Conservation (phyloP, 306 rosid species). For the Fragaria ananassa region DNA sequence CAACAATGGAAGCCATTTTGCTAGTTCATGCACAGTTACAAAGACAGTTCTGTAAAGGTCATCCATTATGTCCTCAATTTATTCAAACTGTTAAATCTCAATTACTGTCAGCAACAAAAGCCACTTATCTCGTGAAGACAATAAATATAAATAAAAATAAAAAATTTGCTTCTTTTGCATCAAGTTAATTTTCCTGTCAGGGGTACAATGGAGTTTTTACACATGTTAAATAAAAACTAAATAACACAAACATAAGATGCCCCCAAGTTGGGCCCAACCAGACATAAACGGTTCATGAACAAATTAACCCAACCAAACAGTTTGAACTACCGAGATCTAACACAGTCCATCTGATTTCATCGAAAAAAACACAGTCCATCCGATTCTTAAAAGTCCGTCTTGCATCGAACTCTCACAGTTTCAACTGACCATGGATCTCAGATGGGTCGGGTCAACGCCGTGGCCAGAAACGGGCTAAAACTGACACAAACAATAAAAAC, state of each 20-base stretch:
- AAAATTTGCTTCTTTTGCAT: neutral
- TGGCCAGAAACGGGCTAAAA: slow-evolving; percentile 14
- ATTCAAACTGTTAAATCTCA: neutral
- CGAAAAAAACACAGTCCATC: slow-evolving; percentile 16
- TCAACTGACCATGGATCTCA: slow-evolving; percentile 19
- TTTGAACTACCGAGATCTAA: slow-evolving; percentile 14
- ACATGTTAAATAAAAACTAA: neutral
- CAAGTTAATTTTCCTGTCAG: too few relatives aligned
- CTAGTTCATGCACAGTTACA: neutral
- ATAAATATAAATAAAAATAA: too few relatives aligned
- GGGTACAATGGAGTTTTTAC: neutral
- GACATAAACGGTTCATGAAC: slow-evolving; percentile 14
- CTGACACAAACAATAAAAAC: neutral
- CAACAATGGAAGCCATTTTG: neutral
- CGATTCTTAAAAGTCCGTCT: slow-evolving; percentile 11
- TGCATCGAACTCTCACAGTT: slow-evolving; percentile 18
- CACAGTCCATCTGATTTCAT: slow-evolving; percentile 20
- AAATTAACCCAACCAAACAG: slow-evolving; percentile 20
- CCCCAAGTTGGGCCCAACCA: slow-evolving; percentile 32
- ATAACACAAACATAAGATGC: neutral
- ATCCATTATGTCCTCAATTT: neutral
- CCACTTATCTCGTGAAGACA: neutral
- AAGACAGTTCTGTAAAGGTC: neutral
- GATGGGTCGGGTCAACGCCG: slow-evolving; percentile 29
- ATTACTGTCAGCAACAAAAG: neutral